Base-by-base conservation (phyloP, 208 protist genomes). In the Wallacemonas sp. region DNA sequence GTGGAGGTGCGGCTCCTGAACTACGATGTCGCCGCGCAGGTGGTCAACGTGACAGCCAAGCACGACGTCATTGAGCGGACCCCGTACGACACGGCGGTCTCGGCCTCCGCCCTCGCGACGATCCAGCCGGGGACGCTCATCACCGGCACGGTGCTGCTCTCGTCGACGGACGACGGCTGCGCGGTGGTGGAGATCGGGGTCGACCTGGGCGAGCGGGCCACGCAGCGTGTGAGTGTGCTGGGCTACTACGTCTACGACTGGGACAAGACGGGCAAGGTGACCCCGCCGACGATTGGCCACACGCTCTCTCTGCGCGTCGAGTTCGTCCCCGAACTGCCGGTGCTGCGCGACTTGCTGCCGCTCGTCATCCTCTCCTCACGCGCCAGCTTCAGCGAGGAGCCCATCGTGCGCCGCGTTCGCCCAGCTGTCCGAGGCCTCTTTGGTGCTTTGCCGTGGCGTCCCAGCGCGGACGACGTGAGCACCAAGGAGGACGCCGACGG, bases 171-270 rank as follows among this genome's bases (percentile, higher is more conserved):
- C 60, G 85, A 95, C 61, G 70, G 79, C 43, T 92, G 83, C 52
- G 89, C 89, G 32, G 80, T 95, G 64, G 85, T 95, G 12, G 86
- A 93, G 70, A 66, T 94, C 16, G 52, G 38, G 32, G 52, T 58
- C 17, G 32, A 58, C 12, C 30, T 58, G 12, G 29, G 32, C 6
- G 23, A 46, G 9, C 24, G 48, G 41, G 46, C 19, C 4, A 16
- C 27, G 67, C 69, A 65, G 39, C 26, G 1, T 32, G 41, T 38
- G 39, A 93, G 80, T 34, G 41, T 92, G 41, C 58, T 93, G 19
- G 90, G 84, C 32, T 95, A 93, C 67, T 93, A 87, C 68, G 48
- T 92, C 9, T 93, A 90, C 70, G 63, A 87, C 61, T 88, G 82
- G 78, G 68, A 56, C 6, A 43, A 68, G 60, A 64, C 24, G 54